Evolutionary conservation across 73 alveolate genomes (phyloP).

Genomic region (Tetrahymena malaccensis): DNA sequence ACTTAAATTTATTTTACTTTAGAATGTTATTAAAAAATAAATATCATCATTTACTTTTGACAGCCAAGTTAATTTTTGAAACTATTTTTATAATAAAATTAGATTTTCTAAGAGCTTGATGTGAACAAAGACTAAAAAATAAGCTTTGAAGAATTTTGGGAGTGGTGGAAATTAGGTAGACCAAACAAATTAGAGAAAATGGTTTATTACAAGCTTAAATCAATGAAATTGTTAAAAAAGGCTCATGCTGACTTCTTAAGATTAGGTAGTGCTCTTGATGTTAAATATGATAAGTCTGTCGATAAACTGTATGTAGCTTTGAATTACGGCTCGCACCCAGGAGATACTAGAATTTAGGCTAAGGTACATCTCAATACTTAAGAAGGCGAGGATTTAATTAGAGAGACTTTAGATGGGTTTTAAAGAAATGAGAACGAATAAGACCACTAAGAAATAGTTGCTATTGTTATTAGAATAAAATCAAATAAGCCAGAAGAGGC

Average conservation of each 20-base stretch:
- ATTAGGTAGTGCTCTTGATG: constrained; percentile 15
- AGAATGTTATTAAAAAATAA: too few species aligned
- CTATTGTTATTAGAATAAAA: not conserved
- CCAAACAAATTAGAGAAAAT: constrained; percentile 17
- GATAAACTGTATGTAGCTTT: constrained; percentile 20
- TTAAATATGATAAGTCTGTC: not conserved
- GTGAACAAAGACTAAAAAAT: constrained; percentile 12
- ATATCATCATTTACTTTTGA: too few species aligned
- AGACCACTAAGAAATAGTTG: not conserved
- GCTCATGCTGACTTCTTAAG: constrained; percentile 18
- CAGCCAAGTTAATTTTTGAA: not conserved
- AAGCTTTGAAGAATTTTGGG: constrained; percentile 32
- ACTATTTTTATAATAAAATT: not conserved
- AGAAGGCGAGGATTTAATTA: constrained; percentile 13
- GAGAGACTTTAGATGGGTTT: not conserved
- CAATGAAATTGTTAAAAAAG: constrained; percentile 4
- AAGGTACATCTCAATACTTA: not conserved
- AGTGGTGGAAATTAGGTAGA: constrained; percentile 43
- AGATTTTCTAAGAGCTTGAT: constrained; percentile 12
- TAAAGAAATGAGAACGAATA: not conserved
- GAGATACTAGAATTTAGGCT: not conserved
- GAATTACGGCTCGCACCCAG: constrained; percentile 11
- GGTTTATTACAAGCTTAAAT: constrained; percentile 8
- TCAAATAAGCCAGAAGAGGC: not conserved
- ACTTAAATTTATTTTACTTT: too few species aligned